Evolutionary conservation across 441 rosid species (phyloP).

Genomic region (Flueggea neowawraea): DNA sequence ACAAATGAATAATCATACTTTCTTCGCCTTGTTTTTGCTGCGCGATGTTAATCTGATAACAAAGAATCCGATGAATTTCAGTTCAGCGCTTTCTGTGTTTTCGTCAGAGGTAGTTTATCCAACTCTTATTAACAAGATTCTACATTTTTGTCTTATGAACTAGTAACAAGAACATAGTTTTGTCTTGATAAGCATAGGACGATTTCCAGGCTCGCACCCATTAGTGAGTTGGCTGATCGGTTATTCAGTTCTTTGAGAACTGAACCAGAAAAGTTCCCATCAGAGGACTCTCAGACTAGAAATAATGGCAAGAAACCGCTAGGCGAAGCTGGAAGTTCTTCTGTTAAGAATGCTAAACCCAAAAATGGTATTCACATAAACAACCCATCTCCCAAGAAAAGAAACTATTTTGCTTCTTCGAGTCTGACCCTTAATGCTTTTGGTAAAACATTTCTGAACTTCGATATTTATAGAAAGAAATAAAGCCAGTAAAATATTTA

Average conservation of each 20-base stretch:
- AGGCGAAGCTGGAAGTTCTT: slow-evolving; percentile 18
- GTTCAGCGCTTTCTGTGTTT: slow-evolving; percentile 34
- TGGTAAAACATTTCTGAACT: slow-evolving; percentile 13
- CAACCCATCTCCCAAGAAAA: slow-evolving; percentile 1
- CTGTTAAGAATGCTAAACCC: slow-evolving; percentile 5
- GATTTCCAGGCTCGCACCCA: slow-evolving; percentile 39
- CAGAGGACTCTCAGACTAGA: slow-evolving; percentile 18
- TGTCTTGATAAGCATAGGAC: background rate
- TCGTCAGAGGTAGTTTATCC: slow-evolving; percentile 35
- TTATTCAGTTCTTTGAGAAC: slow-evolving; percentile 31
- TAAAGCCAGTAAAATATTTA: background rate
- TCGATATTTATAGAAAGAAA: background rate
- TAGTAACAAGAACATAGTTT: background rate
- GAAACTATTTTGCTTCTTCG: background rate
- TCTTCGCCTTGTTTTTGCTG: slow-evolving; percentile 25
- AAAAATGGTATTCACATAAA: slow-evolving; percentile 9
- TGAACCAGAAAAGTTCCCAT: slow-evolving; percentile 33
- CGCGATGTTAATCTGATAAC: slow-evolving; percentile 43
- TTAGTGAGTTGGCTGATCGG: slow-evolving; percentile 31
- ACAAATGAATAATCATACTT: slow-evolving; percentile 8
- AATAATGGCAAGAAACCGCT: slow-evolving; percentile 19
- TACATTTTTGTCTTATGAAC: background rate
- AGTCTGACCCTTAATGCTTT: background rate
- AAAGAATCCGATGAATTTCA: slow-evolving; percentile 51
- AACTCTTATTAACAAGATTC: background rate